Evolutionary conservation across 345 rosid genomes (phyloP).

Genomic region (Camelina sativa): DNA sequence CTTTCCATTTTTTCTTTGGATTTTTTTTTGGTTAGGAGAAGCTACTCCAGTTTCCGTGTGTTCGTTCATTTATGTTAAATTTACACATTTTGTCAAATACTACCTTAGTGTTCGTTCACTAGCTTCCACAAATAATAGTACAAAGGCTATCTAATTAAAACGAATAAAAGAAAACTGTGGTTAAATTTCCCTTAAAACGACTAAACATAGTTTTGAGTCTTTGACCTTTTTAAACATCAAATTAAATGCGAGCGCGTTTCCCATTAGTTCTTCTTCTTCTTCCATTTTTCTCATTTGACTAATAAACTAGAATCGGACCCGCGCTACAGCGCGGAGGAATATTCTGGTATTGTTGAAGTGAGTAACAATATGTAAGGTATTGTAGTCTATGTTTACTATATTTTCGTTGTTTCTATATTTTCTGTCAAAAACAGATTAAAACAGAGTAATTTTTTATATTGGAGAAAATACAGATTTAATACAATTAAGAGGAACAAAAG

Average conservation of each 20-base stretch:
- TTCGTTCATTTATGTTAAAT: too few relatives aligned
- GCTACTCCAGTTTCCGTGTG: not conserved
- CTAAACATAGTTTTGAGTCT: not conserved
- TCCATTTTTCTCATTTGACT: not conserved
- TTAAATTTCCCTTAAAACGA: slow-evolving; percentile 16
- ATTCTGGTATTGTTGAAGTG: too few relatives aligned
- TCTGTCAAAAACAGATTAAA: too few relatives aligned
- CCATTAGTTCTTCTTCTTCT: not conserved
- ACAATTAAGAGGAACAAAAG: too few relatives aligned
- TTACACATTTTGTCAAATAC: too few relatives aligned
- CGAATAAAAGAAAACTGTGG: not conserved
- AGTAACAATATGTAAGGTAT: too few relatives aligned
- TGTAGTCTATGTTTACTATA: too few relatives aligned
- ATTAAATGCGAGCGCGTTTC: slow-evolving; percentile 29
- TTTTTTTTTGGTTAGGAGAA: slow-evolving; percentile 5
- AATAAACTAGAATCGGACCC: not conserved
- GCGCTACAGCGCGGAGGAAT: too few relatives aligned
- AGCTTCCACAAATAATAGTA: not conserved
- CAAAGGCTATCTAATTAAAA: not conserved
- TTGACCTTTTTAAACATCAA: slow-evolving; percentile 13
- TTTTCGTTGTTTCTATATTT: too few relatives aligned
- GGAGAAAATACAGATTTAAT: too few relatives aligned
- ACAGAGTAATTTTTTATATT: too few relatives aligned
- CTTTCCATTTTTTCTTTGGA: not conserved
- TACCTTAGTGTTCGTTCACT: not conserved